These are phyloP conservation scores for Pichia kudriavzevii DNA, from an alignment of 1,139 yeast species.

Conservation along the genomic window DNA sequence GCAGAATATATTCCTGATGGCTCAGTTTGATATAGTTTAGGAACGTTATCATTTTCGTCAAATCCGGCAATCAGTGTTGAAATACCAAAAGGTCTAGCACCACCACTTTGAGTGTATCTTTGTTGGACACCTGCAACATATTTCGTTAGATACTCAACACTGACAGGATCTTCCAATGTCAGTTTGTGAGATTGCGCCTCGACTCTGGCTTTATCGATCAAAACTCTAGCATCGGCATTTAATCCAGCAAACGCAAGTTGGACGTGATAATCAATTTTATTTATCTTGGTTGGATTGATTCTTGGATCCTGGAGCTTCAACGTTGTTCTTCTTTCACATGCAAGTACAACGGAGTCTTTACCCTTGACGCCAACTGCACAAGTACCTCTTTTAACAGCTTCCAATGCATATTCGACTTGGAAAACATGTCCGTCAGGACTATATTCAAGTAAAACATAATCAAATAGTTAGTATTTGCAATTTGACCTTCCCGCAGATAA, in stretches of 20 bases:
- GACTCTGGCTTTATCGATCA: constrained; percentile 90
- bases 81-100: constrained; percentile 92
- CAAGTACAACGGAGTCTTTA: constrained; percentile 77
- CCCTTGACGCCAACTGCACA: constrained; percentile 98
- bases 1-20: constrained; percentile 97
- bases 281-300: constrained; percentile 90
- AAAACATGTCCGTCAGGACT: constrained; percentile 99
- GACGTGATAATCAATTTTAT: constrained; percentile 84
- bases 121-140: constrained; percentile 97
- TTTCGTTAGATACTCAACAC: constrained; percentile 86
- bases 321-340: constrained; percentile 95
- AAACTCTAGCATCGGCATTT: constrained; percentile 94
- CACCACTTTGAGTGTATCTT: constrained; percentile 96
- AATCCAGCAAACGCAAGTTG: constrained; percentile 94
- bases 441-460: neutral
- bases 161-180: constrained; percentile 88
- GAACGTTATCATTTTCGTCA: constrained; percentile 74
- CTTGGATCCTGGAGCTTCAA: constrained; percentile 93
- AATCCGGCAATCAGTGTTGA: constrained; percentile 94
- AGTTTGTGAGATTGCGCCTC: constrained; percentile 97
- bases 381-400: constrained; percentile 97
- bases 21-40: constrained; percentile 88
- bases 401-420: constrained; percentile 97
- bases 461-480: neutral
- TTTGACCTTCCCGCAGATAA: neutral